Base-by-base conservation (phyloP, 225 moss, liverwort and hornwort species). In the Marchantia polymorpha region DNA sequence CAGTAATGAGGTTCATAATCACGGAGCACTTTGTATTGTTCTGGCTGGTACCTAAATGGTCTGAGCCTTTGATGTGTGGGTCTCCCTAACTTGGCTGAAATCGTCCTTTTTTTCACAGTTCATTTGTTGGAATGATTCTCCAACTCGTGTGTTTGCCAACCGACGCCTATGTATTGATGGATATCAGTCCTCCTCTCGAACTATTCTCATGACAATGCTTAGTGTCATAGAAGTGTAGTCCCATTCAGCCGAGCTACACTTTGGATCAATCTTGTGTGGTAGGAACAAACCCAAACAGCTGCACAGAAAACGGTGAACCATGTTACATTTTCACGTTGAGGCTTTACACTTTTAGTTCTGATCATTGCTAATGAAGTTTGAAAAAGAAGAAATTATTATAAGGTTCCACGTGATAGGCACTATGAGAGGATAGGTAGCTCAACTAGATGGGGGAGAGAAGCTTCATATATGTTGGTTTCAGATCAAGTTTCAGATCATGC, bases 231-330 rank as follows among this genome's bases (percentile, higher is more conserved):
- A 79, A 58, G 76, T 76, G 13, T 59, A 73, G 25, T 87, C 81
- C 86, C 86, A 87, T 50, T 87, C 81, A 39, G 86, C 86, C 55
- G 76, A 52, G 64, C 86, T 87, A 49, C 76, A 79, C 0, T 84
- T 76, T 23, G 86, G 86, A 77, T 71, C 64, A 14, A 87, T 79
- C 25, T 26, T 27, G 29, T 83, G 76, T 6, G 86, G 86, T 54
- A 87, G 74, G 69, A 83, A 87, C 78, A 83, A 52, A 13, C 86
- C 86, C 47, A 87, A 12, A 19, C 81, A 81, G 75, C 85, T 85
- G 79, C 74, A 77, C 23, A 10, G 4, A 52, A 73, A 31, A 58
- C n/a, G 46, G 0, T 13, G 4, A 55, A 67, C n/a, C 11, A 68
- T 53, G 56, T 75, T 74, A 30, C 49, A 65, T 14, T 10, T 74